Evolutionary conservation across 108 stramenopile species (phyloP).

Genomic region (Pseudonitzschia delicatissima): DNA sequence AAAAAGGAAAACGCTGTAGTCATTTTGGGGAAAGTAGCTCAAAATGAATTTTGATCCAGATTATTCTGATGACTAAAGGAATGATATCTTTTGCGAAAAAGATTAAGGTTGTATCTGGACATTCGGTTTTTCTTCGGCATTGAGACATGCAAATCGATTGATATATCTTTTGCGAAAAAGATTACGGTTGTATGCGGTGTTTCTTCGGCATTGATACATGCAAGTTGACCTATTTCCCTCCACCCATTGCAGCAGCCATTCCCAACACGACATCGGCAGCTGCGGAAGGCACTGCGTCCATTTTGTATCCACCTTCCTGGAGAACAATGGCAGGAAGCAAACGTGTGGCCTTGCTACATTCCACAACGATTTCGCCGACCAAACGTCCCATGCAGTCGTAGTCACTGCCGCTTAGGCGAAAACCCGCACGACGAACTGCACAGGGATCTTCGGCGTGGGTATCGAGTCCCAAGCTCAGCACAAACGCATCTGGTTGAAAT

Average conservation of each 20-base stretch:
- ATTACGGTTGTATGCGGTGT: too few species aligned
- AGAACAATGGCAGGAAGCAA: slow-evolving; percentile 49
- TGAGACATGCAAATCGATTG: too few species aligned
- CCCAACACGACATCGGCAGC: slow-evolving; percentile 67
- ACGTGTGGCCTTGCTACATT: neutral
- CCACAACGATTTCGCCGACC: slow-evolving; percentile 32
- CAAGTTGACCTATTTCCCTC: neutral
- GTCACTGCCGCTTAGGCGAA: slow-evolving; percentile 51
- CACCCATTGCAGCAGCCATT: too few species aligned
- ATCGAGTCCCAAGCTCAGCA: slow-evolving; percentile 77
- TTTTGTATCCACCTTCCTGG: slow-evolving; percentile 82
- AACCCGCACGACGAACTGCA: slow-evolving; percentile 64
- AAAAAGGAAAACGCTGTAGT: neutral
- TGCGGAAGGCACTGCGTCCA: slow-evolving; percentile 68
- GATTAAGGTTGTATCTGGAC: too few species aligned
- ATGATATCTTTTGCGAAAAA: too few species aligned
- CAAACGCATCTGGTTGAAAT: slow-evolving; percentile 52
- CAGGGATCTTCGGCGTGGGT: slow-evolving; percentile 70
- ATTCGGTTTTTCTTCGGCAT: too few species aligned
- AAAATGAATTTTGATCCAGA: neutral
- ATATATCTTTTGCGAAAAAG: too few species aligned
- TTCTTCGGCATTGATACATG: too few species aligned
- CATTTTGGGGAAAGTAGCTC: neutral
- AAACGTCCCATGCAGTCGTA: slow-evolving; percentile 53
- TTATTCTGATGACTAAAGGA: neutral